Evolutionary conservation across 345 rosid genomes (phyloP), one percentile per base, ranked within the genome.

Genomic region (Stellera chamaejasme): DNA sequence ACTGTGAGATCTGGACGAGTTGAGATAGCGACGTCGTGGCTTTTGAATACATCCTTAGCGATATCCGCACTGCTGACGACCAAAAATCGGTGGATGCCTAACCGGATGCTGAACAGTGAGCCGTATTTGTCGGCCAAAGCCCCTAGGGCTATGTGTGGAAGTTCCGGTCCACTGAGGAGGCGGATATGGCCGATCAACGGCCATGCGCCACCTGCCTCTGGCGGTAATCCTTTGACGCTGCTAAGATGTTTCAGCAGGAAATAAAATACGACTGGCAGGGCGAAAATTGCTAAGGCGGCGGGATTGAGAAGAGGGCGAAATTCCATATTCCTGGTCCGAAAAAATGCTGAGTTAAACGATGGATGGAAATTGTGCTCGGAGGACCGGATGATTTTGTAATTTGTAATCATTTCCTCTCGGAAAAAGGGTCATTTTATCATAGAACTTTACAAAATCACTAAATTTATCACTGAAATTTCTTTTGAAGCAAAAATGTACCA

Each of bases 51-150:
- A 53, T 79, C 81, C 45, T 58, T 73, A 6, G 69, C 77, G 26
- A 61, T 14, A 28, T 78, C 77, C 62, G 53, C 60, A 16, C 56
- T 60, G 19, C 48, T 79, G n/a, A 80, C 57, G 62, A 80, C 77
- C 60, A 80, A 23, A 27, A 59, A 41, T 49, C 51, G 72, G 63
- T 27, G 58, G 23, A 61, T 14, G 49, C 85, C 82, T 2, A 74
- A 23, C 68, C 56, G 60, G 36, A 77, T 60, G 63, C 69, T 44
- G 59, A 73, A 76, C 36, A 70, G 50, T 0, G 84, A 71, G 19
- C 79, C 84, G 11, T 68, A 68, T 36, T 77, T 62, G 27, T 77
- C 71, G 3, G 79, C 79, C 64, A 74, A 63, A 45, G 55, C 46
- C 23, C 65, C 66, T 10, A 80, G 60, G 6, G 61, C 52, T 46